phyloP scores from a whole-genome alignment of 2,329 filamentous ascomycete genomes.

The Penicillium sp. region DNA sequence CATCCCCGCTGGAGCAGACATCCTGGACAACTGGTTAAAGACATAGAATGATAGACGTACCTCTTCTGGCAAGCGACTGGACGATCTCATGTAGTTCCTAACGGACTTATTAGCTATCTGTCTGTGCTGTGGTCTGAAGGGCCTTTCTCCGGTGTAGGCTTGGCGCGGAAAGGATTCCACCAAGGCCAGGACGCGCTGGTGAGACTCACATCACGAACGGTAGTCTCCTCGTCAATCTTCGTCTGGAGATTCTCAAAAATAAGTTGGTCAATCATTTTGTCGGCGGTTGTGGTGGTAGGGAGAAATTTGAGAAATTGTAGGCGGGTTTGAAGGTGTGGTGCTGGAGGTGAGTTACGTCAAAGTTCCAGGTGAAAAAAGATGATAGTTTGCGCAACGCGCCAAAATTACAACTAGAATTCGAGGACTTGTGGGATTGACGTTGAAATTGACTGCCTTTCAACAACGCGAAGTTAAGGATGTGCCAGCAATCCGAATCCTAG shows the following conservation, averaged over 20 bases:
- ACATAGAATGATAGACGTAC: slow-evolving; percentile 33
- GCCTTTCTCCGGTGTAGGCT: slow-evolving; percentile 15
- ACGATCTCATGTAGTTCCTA: slow-evolving; percentile 74
- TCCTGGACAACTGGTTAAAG: not conserved
- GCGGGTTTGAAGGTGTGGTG: slow-evolving; percentile 6
- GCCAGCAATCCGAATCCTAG: not conserved
- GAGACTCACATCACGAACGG: slow-evolving; percentile 65
- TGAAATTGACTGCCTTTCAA: too few relatives aligned
- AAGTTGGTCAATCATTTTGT: slow-evolving; percentile 66
- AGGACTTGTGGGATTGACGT: too few relatives aligned
- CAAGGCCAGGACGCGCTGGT: slow-evolving; percentile 3
- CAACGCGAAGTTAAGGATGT: too few relatives aligned
- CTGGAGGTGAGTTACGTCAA: slow-evolving; percentile 17
- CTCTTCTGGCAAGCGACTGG: slow-evolving; percentile 74
- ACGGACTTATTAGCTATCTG: slow-evolving; percentile 10
- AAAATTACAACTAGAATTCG: too few relatives aligned
- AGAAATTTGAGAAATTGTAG: slow-evolving; percentile 9
- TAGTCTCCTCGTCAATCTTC: slow-evolving; percentile 83
- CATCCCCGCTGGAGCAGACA: not conserved
- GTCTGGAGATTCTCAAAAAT: slow-evolving; percentile 85
- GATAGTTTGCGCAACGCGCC: not conserved
- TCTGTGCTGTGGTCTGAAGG: slow-evolving; percentile 7
- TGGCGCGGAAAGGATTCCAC: slow-evolving; percentile 22
- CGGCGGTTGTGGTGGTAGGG: slow-evolving; percentile 1
- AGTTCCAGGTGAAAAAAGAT: slow-evolving; percentile 1